phyloP scores from a whole-genome alignment of 768 basidiomycete genomes.

The Mycena amicta region DNA sequence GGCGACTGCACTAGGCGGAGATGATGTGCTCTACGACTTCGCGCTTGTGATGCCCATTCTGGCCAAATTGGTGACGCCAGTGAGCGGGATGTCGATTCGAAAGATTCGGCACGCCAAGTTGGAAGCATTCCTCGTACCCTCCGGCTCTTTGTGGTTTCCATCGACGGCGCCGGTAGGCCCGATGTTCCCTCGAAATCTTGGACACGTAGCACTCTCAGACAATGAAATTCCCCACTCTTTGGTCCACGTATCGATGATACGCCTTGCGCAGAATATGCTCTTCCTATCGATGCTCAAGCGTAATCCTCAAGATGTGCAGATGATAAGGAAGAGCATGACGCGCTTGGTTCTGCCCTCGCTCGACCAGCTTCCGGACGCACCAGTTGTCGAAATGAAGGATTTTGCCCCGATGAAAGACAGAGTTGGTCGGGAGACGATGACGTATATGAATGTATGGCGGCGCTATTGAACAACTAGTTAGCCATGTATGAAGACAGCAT shows the following conservation, averaged over 20 bases:
- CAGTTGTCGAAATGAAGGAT: constrained; percentile 44
- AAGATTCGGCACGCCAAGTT: constrained; percentile 75
- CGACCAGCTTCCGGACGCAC: constrained; percentile 26
- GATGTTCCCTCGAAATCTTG: constrained; percentile 61
- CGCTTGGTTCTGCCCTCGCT: constrained; percentile 59
- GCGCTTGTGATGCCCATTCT: constrained; percentile 60
- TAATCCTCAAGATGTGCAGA: constrained; percentile 68
- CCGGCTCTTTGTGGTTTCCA: constrained; percentile 71
- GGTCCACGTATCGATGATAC: constrained; percentile 60
- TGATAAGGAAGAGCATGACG: constrained; percentile 65
- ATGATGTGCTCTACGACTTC: constrained; percentile 53
- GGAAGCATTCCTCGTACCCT: constrained; percentile 67
- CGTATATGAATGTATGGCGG: too few relatives aligned
- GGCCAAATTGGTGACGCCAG: constrained; percentile 60
- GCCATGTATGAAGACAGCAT: too few relatives aligned
- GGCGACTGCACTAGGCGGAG: constrained; percentile 46
- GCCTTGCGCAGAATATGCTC: constrained; percentile 71
- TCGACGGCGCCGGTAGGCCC: constrained; percentile 53
- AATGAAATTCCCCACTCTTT: constrained; percentile 40
- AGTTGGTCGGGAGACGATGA: too few relatives aligned
- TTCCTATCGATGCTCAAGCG: constrained; percentile 65
- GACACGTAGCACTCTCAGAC: constrained; percentile 38
- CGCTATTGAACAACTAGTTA: too few relatives aligned
- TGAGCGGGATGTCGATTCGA: constrained; percentile 70
- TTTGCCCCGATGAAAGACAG: constrained; percentile 52